Conservation (phyloP, 208 protist genomes). For the Leishmania tropica region DNA sequence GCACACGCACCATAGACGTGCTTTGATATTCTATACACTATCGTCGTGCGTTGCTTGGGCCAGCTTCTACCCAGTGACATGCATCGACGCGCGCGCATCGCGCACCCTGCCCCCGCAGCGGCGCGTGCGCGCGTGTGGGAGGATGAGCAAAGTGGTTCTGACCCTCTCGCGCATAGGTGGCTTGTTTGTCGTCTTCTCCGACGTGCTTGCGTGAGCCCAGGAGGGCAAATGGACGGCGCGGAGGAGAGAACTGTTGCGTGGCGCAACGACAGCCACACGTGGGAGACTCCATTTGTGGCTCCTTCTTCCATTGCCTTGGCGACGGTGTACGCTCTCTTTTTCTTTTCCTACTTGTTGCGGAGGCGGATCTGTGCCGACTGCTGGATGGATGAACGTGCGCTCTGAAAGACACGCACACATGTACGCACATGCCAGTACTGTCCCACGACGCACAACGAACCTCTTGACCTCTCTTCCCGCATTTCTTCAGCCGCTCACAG, state of each 20-base stretch:
- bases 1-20: constrained; percentile 3
- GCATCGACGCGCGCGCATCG: background rate
- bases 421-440: background rate
- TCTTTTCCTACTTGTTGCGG: background rate
- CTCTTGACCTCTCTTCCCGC: background rate
- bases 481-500: background rate
- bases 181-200: background rate
- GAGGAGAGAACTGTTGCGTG: background rate
- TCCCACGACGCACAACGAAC: background rate
- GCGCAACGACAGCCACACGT: background rate
- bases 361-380: background rate
- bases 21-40: background rate
- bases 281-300: background rate
- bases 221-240: background rate
- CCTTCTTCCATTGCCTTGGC: background rate
- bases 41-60: background rate
- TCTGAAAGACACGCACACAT: background rate
- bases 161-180: background rate
- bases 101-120: background rate
- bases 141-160: background rate
- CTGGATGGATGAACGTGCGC: background rate
- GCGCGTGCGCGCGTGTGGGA: background rate
- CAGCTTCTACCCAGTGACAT: background rate
- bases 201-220: background rate
- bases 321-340: background rate